Percentiles rank a stretch among this genome's conserved stretches.
phyloP scores from a whole-genome alignment of 495 filamentous ascomycete genomes.

The Neurospora pannonica region DNA sequence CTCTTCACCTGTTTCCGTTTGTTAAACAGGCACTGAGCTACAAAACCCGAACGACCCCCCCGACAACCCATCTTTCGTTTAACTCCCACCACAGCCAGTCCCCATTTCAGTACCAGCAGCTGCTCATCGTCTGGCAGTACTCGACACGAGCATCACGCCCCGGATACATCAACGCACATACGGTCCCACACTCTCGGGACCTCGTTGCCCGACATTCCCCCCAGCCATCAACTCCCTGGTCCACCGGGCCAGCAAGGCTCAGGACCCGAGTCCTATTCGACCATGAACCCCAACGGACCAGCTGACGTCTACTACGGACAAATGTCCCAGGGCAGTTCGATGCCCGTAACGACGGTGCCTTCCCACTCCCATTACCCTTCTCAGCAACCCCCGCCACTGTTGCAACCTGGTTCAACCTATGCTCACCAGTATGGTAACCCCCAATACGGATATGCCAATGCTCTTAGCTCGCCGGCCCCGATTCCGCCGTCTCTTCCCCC shows the following conservation, averaged over 20 bases:
- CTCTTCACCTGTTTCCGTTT: not conserved
- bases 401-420: slow-evolving; percentile 72
- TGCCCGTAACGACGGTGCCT: slow-evolving; percentile 71
- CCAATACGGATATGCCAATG: slow-evolving; percentile 66
- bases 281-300: slow-evolving; percentile 70
- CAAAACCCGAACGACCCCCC: not conserved
- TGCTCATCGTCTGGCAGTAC: not conserved
- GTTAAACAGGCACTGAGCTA: not conserved
- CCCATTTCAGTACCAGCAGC: not conserved
- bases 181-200: slow-evolving; percentile 43
- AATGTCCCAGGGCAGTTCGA: slow-evolving; percentile 72
- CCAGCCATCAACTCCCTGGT: slow-evolving; percentile 29
- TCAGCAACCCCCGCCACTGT: slow-evolving; percentile 59
- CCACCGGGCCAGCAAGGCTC: slow-evolving; percentile 31
- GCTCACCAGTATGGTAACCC: slow-evolving; percentile 50
- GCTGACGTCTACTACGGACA: slow-evolving; percentile 81
- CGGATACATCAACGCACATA: not conserved
- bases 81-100: not conserved
- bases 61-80: not conserved
- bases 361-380: slow-evolving; percentile 67
- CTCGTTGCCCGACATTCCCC: slow-evolving; percentile 34
- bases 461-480: slow-evolving; percentile 64
- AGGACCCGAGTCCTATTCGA: slow-evolving; percentile 52
- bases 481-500: slow-evolving; percentile 48
- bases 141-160: not conserved